Conservation (phyloP, 345 rosid species). For the Aethionema arabicum region DNA sequence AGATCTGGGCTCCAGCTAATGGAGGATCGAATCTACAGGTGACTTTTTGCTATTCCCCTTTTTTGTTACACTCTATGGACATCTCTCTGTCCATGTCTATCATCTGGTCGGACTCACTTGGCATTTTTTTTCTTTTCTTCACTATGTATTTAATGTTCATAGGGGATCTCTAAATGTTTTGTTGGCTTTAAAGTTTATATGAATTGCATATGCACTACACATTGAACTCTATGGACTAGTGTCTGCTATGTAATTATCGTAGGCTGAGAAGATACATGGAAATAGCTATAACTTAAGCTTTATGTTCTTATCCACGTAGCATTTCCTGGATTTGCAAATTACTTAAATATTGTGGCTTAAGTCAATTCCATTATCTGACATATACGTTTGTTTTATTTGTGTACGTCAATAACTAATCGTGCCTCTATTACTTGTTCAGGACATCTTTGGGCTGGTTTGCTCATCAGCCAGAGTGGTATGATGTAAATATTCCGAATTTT, state of each 20-base stretch:
- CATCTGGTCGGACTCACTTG: constrained; percentile 11
- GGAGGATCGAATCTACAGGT: constrained; percentile 96
- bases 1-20: constrained; percentile 87
- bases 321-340: constrained; percentile 16
- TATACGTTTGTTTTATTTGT: not conserved
- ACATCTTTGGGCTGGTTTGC: constrained; percentile 98
- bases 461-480: constrained; percentile 90
- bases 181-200: constrained; percentile 19
- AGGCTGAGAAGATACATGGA: constrained; percentile 15
- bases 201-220: constrained; percentile 12
- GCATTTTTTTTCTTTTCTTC: not conserved
- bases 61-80: constrained; percentile 12
- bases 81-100: constrained; percentile 21
- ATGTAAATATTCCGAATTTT: constrained; percentile 59
- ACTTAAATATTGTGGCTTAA: constrained; percentile 8
- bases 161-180: constrained; percentile 23
- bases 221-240: constrained; percentile 22
- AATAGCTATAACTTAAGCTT: constrained; percentile 13
- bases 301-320: constrained; percentile 12
- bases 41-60: constrained; percentile 15
- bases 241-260: constrained; percentile 12
- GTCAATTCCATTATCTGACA: constrained; percentile 2
- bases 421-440: constrained; percentile 52
- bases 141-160: constrained; percentile 3
- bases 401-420: constrained; percentile 26